These are phyloP conservation scores for Microbotryum scabiosae DNA, from an alignment of 1,284 basidiomycete genomes.

Conservation along the genomic window DNA sequence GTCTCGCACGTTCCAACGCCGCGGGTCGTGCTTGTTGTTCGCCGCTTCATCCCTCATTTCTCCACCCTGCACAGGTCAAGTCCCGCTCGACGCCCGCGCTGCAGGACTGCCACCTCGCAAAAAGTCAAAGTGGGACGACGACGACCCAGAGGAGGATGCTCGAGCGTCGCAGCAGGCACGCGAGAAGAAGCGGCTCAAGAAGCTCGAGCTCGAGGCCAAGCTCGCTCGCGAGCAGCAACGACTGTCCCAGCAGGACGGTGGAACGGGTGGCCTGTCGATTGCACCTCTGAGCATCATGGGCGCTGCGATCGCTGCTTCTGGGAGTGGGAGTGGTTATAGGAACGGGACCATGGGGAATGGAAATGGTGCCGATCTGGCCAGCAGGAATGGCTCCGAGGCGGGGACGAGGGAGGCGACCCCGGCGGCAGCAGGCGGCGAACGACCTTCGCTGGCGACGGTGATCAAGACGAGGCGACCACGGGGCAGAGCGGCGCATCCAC, in stretches of 20 bases:
- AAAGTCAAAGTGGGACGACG: slow-evolving; percentile 32
- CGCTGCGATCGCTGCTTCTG: too few relatives aligned
- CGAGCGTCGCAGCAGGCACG: slow-evolving; percentile 1
- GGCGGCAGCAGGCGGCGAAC: not conserved
- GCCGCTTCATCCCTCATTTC: too few relatives aligned
- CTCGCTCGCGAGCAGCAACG: slow-evolving; percentile 13
- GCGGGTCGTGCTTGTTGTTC: too few relatives aligned
- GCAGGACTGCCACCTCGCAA: slow-evolving; percentile 20
- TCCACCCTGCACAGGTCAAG: too few relatives aligned
- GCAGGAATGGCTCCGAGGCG: slow-evolving; percentile 1
- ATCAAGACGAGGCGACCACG: slow-evolving; percentile 4
- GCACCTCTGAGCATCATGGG: too few relatives aligned
- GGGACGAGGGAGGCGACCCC: not conserved
- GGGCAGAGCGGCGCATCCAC: slow-evolving; percentile 22
- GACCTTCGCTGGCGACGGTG: not conserved
- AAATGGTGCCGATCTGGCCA: not conserved
- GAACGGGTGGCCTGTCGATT: not conserved
- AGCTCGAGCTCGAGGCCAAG: slow-evolving; percentile 6
- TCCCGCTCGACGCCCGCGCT: too few relatives aligned
- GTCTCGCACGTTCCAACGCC: too few relatives aligned
- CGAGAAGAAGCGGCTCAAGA: slow-evolving; percentile 23
- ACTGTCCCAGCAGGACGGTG: slow-evolving; percentile 3
- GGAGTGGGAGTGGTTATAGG: too few relatives aligned
- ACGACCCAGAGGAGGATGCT: slow-evolving; percentile 18
- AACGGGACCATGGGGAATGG: too few relatives aligned